phyloP scores from a whole-genome alignment of 75 land plant genomes.

The Gnetum montanum region DNA sequence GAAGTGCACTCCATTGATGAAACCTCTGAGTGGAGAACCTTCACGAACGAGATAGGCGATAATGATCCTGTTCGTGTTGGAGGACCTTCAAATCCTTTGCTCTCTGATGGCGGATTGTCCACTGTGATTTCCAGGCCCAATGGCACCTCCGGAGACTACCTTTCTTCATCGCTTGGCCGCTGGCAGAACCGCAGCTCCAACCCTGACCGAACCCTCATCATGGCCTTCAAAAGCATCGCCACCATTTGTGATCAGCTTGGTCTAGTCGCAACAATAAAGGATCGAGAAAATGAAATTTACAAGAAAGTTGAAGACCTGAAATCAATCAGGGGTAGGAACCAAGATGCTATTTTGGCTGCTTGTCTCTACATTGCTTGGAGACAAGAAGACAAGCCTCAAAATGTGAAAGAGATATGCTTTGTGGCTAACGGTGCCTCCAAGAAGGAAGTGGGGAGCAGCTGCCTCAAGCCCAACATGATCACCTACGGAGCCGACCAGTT shows the following conservation, averaged over 20 bases:
- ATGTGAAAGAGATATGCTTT: conserved; percentile 86
- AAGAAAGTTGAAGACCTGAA: conserved; percentile 92
- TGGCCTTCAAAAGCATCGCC: conserved; percentile 28
- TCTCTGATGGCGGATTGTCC: conserved; percentile 39
- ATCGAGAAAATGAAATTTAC: conserved; percentile 93
- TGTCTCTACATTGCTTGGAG: conserved; percentile 94
- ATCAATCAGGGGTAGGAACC: conserved; percentile 84
- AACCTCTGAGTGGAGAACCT: conserved; percentile 90
- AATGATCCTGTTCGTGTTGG: conserved; percentile 39
- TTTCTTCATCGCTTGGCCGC: conserved; percentile 21
- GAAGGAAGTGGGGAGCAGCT: conserved; percentile 99
- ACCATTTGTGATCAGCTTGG: conserved; percentile 43
- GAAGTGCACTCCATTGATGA: conserved; percentile 90
- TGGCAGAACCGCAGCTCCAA: conserved; percentile 36
- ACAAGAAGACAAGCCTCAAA: conserved; percentile 86
- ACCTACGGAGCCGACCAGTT: too few relatives aligned
- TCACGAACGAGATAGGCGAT: conserved; percentile 19
- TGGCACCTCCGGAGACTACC: conserved; percentile 25
- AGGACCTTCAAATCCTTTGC: conserved; percentile 36
- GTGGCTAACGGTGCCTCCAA: conserved; percentile 96
- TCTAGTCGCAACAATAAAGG: too few relatives aligned
- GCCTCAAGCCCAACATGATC: too few relatives aligned
- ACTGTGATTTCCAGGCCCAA: conserved; percentile 33
- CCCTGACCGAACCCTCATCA: conserved; percentile 30
- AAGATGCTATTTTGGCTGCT: conserved; percentile 94